Conservation (phyloP, 345 rosid species). For the Bruguiera gymnorhiza region DNA sequence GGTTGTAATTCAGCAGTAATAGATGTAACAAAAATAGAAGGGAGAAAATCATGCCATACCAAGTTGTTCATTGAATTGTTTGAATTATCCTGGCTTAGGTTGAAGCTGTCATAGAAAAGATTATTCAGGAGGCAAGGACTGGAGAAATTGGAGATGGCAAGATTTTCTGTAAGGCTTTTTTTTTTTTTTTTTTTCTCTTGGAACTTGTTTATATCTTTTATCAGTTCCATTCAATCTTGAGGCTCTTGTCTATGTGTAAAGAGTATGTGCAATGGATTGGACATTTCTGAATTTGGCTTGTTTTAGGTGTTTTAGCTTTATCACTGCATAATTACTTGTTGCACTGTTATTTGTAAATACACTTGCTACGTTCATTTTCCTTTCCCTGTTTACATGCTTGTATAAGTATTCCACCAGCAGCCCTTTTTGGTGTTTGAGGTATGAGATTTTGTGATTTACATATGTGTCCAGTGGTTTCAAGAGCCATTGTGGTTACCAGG, state of each 20-base stretch:
- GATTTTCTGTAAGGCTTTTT: conserved; percentile 54
- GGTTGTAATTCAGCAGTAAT: conserved; percentile 1
- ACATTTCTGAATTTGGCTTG: neutral
- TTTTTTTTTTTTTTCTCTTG: conserved; percentile 4
- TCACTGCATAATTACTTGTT: no score
- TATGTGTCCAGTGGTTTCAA: neutral
- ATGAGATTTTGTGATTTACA: neutral
- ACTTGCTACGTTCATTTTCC: neutral
- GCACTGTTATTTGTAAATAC: no score
- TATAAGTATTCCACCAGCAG: neutral
- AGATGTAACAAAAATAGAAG: neutral
- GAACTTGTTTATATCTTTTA: neutral
- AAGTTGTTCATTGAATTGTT: conserved; percentile 1
- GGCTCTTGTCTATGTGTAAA: neutral
- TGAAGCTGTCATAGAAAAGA: conserved; percentile 66
- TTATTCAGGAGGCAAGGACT: conserved; percentile 69
- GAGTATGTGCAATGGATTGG: neutral
- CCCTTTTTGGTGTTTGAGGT: conserved; percentile 1
- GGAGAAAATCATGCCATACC: neutral
- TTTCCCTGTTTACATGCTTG: neutral
- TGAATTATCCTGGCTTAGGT: conserved; percentile 41
- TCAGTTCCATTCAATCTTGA: neutral
- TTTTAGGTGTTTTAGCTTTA: neutral
- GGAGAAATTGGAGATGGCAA: conserved; percentile 95
- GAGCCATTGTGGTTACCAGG: neutral